These are phyloP conservation scores for Solanum hybrid DNA, from an alignment of 305 asterid species.

Conservation along the genomic window DNA sequence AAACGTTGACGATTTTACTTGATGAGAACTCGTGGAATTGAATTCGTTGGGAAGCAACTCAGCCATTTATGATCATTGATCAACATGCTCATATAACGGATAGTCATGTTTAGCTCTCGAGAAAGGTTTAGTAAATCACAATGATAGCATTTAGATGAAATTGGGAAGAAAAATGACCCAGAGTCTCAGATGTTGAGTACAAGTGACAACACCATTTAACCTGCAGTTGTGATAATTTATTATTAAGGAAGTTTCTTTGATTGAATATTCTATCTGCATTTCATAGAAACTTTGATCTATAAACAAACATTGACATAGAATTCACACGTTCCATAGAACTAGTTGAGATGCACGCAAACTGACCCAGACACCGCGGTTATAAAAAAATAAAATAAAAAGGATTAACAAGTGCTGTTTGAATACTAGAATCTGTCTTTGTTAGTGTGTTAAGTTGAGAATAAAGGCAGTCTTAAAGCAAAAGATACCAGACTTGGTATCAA, in stretches of 20 bases:
- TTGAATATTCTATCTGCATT: background rate
- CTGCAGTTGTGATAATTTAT: background rate
- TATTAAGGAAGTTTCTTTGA: background rate
- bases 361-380: rapidly evolving
- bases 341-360: rapidly evolving
- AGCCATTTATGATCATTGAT: background rate
- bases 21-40: background rate
- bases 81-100: background rate
- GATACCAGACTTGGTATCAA: background rate
- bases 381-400: background rate
- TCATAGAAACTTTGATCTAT: background rate
- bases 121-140: too few species aligned
- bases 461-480: background rate
- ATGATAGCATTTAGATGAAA: too few species aligned
- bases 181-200: too few species aligned
- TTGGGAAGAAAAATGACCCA: too few species aligned
- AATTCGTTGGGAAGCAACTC: background rate
- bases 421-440: background rate
- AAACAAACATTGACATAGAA: background rate
- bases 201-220: background rate
- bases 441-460: background rate
- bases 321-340: background rate
- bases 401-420: background rate
- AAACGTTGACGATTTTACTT: background rate
- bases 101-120: background rate